Conservation (phyloP, 352 stramenopile genomes). For the Plasmopara halstedii region DNA sequence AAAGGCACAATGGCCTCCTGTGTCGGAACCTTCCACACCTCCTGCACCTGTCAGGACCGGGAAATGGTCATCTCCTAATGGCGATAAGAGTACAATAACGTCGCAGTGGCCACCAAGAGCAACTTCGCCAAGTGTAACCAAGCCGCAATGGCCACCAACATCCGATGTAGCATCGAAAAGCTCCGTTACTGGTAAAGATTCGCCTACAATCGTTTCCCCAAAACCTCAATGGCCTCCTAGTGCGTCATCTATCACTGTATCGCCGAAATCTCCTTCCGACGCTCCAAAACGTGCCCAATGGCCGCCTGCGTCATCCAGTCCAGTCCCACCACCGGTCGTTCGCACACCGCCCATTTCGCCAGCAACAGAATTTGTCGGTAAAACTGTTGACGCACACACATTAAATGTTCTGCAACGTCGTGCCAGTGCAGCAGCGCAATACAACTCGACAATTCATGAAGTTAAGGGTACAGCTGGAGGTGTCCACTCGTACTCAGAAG, state of each 20-base stretch:
- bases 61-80: background rate
- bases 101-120: conserved; percentile 28
- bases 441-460: conserved; percentile 70
- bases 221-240: conserved; percentile 40
- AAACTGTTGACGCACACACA: conserved; percentile 36
- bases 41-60: background rate
- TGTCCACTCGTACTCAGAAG: conserved; percentile 85
- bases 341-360: conserved; percentile 14
- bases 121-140: conserved; percentile 11
- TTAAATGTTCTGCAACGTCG: conserved; percentile 56
- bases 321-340: conserved; percentile 13
- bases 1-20: conserved; percentile 39
- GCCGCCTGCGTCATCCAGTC: conserved; percentile 27
- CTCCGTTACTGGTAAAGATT: conserved; percentile 5
- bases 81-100: conserved; percentile 17
- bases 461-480: conserved; percentile 69
- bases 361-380: conserved; percentile 8
- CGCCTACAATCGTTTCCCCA: conserved; percentile 10
- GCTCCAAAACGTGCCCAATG: conserved; percentile 40
- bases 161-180: conserved; percentile 19
- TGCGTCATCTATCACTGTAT: background rate
- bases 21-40: conserved; percentile 9
- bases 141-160: conserved; percentile 22
- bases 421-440: conserved; percentile 45
- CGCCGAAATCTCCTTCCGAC: conserved; percentile 5